Base-by-base conservation (phyloP, 768 basidiomycete species). In the Xerocomellus dryophilus region DNA sequence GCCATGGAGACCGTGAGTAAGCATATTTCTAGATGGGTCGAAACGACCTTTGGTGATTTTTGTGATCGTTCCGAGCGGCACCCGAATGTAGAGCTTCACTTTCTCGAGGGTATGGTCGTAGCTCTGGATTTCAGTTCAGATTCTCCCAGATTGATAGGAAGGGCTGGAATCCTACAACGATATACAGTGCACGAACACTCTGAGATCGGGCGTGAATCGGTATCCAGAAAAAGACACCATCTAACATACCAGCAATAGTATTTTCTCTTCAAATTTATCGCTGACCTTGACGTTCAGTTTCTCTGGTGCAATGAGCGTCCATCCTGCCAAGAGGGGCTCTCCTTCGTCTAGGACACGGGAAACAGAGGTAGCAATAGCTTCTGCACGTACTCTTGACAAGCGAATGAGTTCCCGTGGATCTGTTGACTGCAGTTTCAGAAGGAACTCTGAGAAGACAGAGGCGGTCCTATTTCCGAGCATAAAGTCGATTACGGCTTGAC, bases 61-160 rank as follows among this genome's bases (percentile, higher is more conserved):
- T 27, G 81, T 74, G 61, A 98, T 84, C 64, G 90, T 88, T 43
- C 82, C 82, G 38, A 97, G 80, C 2, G 94, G 95, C 45, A 98
- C 83, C 39, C 95, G 85, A 61, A 87, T 94, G 74, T 89, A 96
- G 55, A 86, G 73, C 66, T 90, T 88, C 46, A 98, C 92, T 69
- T 98, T 94, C 67, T 91, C 91, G 51, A 96, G 81, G 67, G 81
- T 81, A 81, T 94, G 96, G 71, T 97, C 94, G 64, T 93, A 97
- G 62, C 89, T 93, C 92, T 94, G 64, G 15, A 14, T 32, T 50
- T 38, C 21, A 40, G 50, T 48, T 56, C 40, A 59, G 58, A 53
- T 32, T 46, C n/a, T 21, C 4, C 31, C 34, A 7, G 15, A 31
- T 25, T 18, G 17, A 42, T 23, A 21, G 32, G 27, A 36, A 21